Base-by-base conservation (phyloP, 768 basidiomycete species). In the Suillus ampliporus region DNA sequence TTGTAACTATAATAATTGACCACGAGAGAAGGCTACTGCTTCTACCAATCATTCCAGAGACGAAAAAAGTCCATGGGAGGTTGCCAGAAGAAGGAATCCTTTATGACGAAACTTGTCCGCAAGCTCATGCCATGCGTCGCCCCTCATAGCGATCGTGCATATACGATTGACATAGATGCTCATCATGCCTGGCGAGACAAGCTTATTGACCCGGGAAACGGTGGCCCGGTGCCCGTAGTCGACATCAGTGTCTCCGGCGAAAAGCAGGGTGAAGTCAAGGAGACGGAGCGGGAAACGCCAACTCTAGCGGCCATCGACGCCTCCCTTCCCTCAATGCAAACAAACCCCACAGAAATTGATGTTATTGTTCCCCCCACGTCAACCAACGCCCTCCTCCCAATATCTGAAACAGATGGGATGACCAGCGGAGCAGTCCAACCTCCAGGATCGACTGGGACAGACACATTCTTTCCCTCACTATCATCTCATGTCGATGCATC, bases 371-470 rank as follows among this genome's bases (percentile, higher is more conserved):
- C 82, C 19, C 79, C 82, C 6, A 78, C 80, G 4, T 80, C 80
- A 8, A 77, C 77, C 23, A 74, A 59, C 5, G 72, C 79, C 61
- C 68, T 82, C 13, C 72, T 85, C 5, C 83, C 90, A 4, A 78
- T 79, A 28, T 85, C 86, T 10, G 92, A 93, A 77, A 92, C 92
- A 6, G 92, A 88, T 61, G 92, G 90, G 10, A 79, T 95, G 68
- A 91, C 90, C 9, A 91, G 91, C 7, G 89, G 92, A n/a, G 91
- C 91, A 48, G 94, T 95, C n/a, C 90, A 92, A 70, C 83, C 92
- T 5, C 93, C 93, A 15, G 94, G 92, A 43, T 90, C 91, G 26
- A 89, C 83, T 58, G 89, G 84, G 61, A 5, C 4, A 11, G 38
- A 61, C 46, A 65, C 62, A 14, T 56, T 63, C 17, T 60, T 61